Percentiles rank a stretch among this genome's conserved stretches.
These are phyloP conservation scores for Ceratocystiopsis minuta DNA, from an alignment of 2,329 filamentous ascomycete species.

Conservation along the genomic window DNA sequence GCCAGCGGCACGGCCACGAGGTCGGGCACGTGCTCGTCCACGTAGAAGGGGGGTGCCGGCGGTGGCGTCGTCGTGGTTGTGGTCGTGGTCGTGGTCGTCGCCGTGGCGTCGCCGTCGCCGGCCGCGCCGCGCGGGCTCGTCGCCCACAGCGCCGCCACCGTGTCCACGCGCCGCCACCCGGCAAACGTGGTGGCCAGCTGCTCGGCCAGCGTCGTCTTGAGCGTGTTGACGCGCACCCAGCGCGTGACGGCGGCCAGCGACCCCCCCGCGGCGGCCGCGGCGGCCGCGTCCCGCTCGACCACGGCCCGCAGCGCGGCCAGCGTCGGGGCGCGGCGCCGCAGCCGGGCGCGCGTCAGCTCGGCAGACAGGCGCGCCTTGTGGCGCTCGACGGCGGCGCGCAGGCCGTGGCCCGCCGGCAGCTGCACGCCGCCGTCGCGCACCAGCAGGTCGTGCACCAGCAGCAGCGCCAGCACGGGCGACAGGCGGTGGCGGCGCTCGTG, in stretches of 20 bases:
- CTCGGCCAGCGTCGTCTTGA: constrained; percentile 51
- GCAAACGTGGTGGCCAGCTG: constrained; percentile 63
- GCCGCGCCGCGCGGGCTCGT: too few species aligned
- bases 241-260: constrained; percentile 55
- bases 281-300: constrained; percentile 45
- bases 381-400: constrained; percentile 55
- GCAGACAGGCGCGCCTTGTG: constrained; percentile 68
- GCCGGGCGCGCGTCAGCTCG: constrained; percentile 63
- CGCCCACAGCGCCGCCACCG: constrained; percentile 37
- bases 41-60: constrained; percentile 30
- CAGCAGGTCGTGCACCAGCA: constrained; percentile 74
- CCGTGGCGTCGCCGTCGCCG: background rate
- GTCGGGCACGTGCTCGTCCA: constrained; percentile 72
- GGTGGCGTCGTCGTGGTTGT: background rate
- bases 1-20: constrained; percentile 54
- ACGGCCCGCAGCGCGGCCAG: constrained; percentile 46
- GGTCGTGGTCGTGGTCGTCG: too few species aligned
- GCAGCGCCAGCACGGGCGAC: constrained; percentile 58
- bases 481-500: constrained; percentile 49
- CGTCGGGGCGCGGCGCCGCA: constrained; percentile 52
- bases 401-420: constrained; percentile 59
- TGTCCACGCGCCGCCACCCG: constrained; percentile 36
- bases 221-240: constrained; percentile 76
- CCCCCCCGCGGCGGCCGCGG: constrained; percentile 41
- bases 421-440: constrained; percentile 58